Evolutionary conservation across 169 alveolate genomes (phyloP).

Genomic region (Condylostoma magnum): DNA sequence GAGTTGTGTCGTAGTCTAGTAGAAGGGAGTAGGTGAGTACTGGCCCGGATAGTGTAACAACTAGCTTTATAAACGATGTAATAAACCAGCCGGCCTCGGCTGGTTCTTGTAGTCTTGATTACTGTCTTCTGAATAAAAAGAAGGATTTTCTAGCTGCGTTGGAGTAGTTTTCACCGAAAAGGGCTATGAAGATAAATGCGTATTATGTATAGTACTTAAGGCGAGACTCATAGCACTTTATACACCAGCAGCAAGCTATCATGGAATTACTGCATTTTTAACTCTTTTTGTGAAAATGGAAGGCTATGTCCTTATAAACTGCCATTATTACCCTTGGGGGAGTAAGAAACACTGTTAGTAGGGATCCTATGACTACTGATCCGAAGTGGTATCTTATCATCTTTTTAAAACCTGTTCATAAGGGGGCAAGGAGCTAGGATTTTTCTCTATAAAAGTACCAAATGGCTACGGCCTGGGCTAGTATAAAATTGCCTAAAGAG

Average conservation of each 20-base stretch:
- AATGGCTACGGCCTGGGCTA: background rate
- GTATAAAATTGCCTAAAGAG: constrained; percentile 15
- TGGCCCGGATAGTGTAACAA: background rate
- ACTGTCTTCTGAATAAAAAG: background rate
- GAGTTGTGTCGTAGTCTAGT: background rate
- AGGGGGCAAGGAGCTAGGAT: background rate
- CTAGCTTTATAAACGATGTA: background rate
- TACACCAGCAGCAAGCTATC: constrained; percentile 1
- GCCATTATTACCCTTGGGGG: background rate
- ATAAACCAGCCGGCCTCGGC: constrained; percentile 4
- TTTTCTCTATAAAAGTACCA: constrained; percentile 30
- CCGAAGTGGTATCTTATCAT: constrained; percentile 19
- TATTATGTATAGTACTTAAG: background rate
- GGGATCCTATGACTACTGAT: background rate
- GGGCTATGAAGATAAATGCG: background rate
- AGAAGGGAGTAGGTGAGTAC: constrained; percentile 10
- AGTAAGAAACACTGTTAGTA: background rate
- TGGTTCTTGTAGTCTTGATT: background rate
- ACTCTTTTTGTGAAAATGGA: too few species aligned
- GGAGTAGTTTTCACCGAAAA: background rate
- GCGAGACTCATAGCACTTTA: background rate
- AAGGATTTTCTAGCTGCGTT: constrained; percentile 15
- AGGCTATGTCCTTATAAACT: background rate
- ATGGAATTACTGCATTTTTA: too few species aligned
- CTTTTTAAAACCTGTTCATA: background rate